Conservation (phyloP, 768 basidiomycete species). For the Russula earlei region DNA sequence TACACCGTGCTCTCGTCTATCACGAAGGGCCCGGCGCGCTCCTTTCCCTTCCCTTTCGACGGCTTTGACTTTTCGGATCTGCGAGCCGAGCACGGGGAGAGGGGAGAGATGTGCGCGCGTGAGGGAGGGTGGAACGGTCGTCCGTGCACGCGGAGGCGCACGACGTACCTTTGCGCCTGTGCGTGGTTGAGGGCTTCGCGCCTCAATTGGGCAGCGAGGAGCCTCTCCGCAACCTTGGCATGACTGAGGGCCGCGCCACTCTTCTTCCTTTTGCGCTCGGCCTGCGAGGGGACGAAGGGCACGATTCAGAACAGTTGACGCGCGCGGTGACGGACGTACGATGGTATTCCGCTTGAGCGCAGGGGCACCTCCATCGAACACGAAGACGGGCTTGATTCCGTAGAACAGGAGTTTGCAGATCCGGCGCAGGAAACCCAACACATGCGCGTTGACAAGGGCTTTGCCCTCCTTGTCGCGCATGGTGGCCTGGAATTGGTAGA, state of each 20-base stretch:
- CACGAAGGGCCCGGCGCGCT: conserved; percentile 35
- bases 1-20: conserved; percentile 74
- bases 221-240: conserved; percentile 77
- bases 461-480: conserved; percentile 97
- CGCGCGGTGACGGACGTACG: conserved; percentile 35
- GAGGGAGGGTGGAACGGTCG: background rate
- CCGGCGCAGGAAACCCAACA: conserved; percentile 81
- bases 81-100: background rate
- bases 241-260: conserved; percentile 81
- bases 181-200: conserved; percentile 72
- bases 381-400: conserved; percentile 97
- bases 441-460: conserved; percentile 84
- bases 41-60: conserved; percentile 39
- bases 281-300: conserved; percentile 34
- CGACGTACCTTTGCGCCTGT: conserved; percentile 34
- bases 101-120: background rate
- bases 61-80: conserved; percentile 12
- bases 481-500: conserved; percentile 98
- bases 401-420: conserved; percentile 94
- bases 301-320: conserved; percentile 8
- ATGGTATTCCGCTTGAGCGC: conserved; percentile 82
- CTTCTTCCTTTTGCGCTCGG: conserved; percentile 85
- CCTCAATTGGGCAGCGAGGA: conserved; percentile 90
- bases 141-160: too few species aligned
- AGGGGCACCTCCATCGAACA: conserved; percentile 97